phyloP scores from a whole-genome alignment of 148 eudicot species.

The Arctostaphylos glauca region DNA sequence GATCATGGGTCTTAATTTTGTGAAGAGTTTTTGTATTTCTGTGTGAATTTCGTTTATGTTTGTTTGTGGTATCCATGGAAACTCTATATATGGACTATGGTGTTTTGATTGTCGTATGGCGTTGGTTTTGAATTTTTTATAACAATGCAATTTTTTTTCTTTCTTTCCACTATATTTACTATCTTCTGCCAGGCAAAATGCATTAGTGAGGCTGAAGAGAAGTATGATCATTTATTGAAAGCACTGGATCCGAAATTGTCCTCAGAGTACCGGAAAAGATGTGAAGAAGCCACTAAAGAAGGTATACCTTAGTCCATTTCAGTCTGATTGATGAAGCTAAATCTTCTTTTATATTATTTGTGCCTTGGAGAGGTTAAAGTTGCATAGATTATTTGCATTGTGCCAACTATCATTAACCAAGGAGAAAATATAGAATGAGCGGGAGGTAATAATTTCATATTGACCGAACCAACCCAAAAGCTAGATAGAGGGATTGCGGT shows the following conservation, averaged over 20 bases:
- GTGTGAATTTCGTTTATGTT: neutral
- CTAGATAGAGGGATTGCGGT: too few species aligned
- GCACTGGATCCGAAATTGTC: conserved; percentile 63
- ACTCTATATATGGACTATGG: neutral
- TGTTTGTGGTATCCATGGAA: neutral
- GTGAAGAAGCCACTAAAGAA: conserved; percentile 97
- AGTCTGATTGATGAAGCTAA: neutral
- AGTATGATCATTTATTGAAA: conserved; percentile 53
- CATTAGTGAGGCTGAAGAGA: conserved; percentile 76
- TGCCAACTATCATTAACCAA: too few species aligned
- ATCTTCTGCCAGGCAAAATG: conserved; percentile 49
- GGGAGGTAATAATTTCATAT: too few species aligned
- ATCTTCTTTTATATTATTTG: neutral
- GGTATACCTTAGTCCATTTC: conserved; percentile 33
- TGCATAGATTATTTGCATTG: too few species aligned
- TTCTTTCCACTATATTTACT: conserved; percentile 1
- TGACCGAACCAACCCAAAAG: too few species aligned
- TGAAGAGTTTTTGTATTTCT: neutral
- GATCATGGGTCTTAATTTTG: neutral
- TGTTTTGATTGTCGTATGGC: neutral
- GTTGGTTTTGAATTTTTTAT: neutral
- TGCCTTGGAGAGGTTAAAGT: too few species aligned
- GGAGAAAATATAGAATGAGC: too few species aligned
- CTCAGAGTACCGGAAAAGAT: conserved; percentile 62
- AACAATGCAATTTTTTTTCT: neutral